phyloP scores from a whole-genome alignment of 2,329 filamentous ascomycete genomes.

The Calonectria crousiana region DNA sequence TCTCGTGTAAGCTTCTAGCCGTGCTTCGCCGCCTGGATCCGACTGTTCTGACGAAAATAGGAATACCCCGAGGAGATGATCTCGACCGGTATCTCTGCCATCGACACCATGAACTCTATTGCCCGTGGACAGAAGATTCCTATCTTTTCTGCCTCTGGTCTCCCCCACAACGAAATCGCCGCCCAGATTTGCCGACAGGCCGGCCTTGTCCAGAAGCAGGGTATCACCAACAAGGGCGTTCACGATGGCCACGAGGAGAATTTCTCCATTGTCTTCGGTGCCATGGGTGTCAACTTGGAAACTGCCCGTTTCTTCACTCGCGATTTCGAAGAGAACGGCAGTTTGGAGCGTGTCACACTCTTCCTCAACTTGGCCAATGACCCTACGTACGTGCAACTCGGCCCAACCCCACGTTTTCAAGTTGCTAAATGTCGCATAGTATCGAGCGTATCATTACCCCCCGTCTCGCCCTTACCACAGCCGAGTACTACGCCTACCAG shows the following conservation, averaged over 20 bases:
- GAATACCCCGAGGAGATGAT: conserved; percentile 99
- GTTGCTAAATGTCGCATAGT: conserved; percentile 57
- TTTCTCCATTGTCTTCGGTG: conserved; percentile 99
- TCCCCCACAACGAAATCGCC: conserved; percentile 99
- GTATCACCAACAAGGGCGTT: conserved; percentile 89
- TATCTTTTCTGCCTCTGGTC: conserved; percentile 98
- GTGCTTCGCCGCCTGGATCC: not conserved
- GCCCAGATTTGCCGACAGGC: conserved; percentile 99
- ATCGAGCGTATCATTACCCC: conserved; percentile 99
- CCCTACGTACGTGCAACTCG: conserved; percentile 79
- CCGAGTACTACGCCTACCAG: conserved; percentile 99
- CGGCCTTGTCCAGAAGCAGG: conserved; percentile 83
- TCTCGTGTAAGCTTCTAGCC: conserved; percentile 76
- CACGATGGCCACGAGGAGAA: conserved; percentile 99
- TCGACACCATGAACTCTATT: conserved; percentile 98
- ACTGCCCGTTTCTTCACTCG: conserved; percentile 98
- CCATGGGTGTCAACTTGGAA: conserved; percentile 99
- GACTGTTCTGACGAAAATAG: conserved; percentile 57
- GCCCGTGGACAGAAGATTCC: conserved; percentile 99
- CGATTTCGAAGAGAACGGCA: conserved; percentile 99
- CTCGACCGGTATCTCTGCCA: conserved; percentile 98
- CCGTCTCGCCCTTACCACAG: conserved; percentile 96
- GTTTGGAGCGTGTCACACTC: conserved; percentile 94
- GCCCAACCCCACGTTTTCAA: not conserved
- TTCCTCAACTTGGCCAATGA: conserved; percentile 99